A percentile compares a stretch with the other conserved stretches of the same genome.
Evolutionary conservation across 345 rosid species (phyloP).

Genomic region (Raphanus raphanistrum): DNA sequence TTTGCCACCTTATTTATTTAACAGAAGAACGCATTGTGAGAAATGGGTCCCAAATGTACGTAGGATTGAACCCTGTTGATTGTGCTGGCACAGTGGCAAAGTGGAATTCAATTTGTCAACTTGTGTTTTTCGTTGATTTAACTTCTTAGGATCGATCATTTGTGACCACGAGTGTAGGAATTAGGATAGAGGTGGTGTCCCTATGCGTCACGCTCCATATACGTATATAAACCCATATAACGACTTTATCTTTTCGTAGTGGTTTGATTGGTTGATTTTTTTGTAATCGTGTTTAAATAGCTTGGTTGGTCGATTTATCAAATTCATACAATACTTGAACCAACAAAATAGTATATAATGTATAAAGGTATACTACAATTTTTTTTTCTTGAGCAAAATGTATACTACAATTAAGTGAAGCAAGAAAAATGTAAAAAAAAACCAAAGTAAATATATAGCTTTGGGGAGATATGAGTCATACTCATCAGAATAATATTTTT

Average conservation of each 20-base stretch:
- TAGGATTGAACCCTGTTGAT: constrained; percentile 15
- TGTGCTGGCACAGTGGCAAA: constrained; percentile 31
- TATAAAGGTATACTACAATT: background rate
- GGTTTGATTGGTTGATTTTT: constrained; percentile 17
- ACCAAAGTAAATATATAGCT: background rate
- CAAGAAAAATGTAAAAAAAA: background rate
- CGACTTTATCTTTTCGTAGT: constrained; percentile 11
- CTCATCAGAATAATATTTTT: no score
- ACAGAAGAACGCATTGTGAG: background rate
- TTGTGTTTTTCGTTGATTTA: constrained; percentile 28
- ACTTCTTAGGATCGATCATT: constrained; percentile 22
- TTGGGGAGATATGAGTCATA: background rate
- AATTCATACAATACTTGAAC: constrained; percentile 3
- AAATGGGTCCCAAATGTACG: constrained; percentile 29
- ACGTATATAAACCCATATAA: background rate
- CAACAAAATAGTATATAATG: background rate
- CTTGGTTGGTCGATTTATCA: no score
- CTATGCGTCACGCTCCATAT: constrained; percentile 26
- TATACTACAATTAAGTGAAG: background rate
- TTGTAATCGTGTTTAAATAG: no score
- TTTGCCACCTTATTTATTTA: constrained; percentile 26
- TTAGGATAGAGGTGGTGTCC: constrained; percentile 13
- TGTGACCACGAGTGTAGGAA: constrained; percentile 27
- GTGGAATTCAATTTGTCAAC: constrained; percentile 31
- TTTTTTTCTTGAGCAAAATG: background rate